Base-by-base conservation (phyloP, 352 stramenopile genomes). In the Globisporangium heterothallicum region DNA sequence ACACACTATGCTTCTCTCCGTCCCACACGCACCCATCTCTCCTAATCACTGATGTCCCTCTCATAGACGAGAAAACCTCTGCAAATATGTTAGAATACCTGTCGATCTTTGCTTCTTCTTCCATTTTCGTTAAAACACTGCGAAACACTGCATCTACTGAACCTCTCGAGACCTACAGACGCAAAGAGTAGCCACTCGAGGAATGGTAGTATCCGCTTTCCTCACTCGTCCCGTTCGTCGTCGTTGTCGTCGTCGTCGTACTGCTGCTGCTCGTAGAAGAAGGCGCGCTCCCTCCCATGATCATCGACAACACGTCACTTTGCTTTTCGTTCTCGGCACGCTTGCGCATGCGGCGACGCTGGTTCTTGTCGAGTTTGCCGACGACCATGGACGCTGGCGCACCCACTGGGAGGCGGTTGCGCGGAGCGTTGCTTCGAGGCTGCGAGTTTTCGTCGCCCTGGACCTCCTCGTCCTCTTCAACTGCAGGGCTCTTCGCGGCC, bases 311-410 rank as follows among this genome's bases (percentile, higher is more conserved):
- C 19, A 85, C 78, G 44, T 86, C 72, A 34, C 63, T 69, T 45
- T 67, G 66, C 47, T 86, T 72, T 53, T 92, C 77, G 25, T 88
- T 88, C 56, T 92, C 78, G 16, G 78, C 78, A 24, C 81, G 81
- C 57, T 88, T 88, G 53, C 81, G 78, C 70, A 88, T 71, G 16
- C 81, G 81, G 6, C 78, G 81, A 34, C 81, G 78, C 66, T 88
- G 76, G 61, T 89, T 92, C 68, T 92, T 92, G 40, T 68, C 84
- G 22, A 92, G 63, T 48, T 87, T 88, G 16, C 55, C 41, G 18
- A 67, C 53, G n/a, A 43, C 46, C 46, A 61, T 45, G 16, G 54
- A 18, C 4, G 59, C 63, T 0, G 65, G 66, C 9, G 62, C 64
- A 32, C 75, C 78, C 0, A 86, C 65, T 10, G 74, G 74, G 4